Conservation (phyloP, 257 asterid species). For the Petunia secreta region DNA sequence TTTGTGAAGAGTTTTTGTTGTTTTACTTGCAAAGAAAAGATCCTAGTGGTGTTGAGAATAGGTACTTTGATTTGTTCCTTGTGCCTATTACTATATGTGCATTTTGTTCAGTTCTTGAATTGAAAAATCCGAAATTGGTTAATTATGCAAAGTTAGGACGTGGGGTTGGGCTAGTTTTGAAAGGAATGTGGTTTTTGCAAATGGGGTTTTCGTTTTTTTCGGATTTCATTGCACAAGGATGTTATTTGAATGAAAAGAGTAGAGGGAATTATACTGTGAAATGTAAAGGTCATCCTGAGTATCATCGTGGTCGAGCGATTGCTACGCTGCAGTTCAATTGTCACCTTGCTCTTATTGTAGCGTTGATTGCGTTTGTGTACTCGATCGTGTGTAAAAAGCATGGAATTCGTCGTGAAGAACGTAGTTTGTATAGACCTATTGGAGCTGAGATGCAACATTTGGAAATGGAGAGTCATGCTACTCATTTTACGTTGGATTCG, state of each 20-base stretch:
- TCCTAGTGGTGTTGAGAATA: conserved; percentile 84
- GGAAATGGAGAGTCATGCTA: conserved; percentile 31
- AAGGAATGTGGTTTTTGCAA: conserved; percentile 91
- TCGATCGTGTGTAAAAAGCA: conserved; percentile 58
- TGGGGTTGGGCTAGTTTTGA: conserved; percentile 71
- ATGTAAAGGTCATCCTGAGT: conserved; percentile 88
- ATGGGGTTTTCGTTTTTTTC: conserved; percentile 94
- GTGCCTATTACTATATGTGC: conserved; percentile 76
- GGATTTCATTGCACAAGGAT: conserved; percentile 67
- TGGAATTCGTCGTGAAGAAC: conserved; percentile 56
- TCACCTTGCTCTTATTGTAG: conserved; percentile 79
- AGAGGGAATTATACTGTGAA: conserved; percentile 81
- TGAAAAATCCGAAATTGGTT: conserved; percentile 52
- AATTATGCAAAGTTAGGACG: conserved; percentile 64
- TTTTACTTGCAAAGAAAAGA: conserved; percentile 76
- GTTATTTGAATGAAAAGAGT: conserved; percentile 72
- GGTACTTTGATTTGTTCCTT: conserved; percentile 71
- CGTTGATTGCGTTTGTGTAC: conserved; percentile 49
- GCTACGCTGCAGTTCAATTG: conserved; percentile 88
- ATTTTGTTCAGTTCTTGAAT: conserved; percentile 71
- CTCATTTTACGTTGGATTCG: conserved; percentile 73
- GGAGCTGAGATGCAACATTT: conserved; percentile 55
- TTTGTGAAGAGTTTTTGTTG: conserved; percentile 76
- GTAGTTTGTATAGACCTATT: conserved; percentile 64
- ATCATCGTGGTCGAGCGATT: conserved; percentile 89